phyloP scores from a whole-genome alignment of 2,329 filamentous ascomycete genomes.

The Trichoderma sp. region DNA sequence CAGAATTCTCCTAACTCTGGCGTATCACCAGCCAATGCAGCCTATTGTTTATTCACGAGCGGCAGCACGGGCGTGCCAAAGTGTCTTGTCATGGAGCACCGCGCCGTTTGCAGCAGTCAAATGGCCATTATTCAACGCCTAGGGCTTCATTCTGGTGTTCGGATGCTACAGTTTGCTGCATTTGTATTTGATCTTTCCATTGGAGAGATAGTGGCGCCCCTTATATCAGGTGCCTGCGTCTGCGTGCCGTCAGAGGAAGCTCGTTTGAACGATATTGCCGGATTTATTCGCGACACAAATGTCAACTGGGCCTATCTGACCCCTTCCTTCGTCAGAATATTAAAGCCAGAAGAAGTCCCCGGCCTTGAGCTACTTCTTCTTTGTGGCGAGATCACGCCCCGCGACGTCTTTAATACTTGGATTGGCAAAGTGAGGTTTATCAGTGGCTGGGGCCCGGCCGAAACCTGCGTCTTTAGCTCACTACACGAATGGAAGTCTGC shows the following conservation, averaged over 20 bases:
- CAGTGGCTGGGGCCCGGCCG: conserved; percentile 32
- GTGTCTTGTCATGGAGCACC: conserved; percentile 34
- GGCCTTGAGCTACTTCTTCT: conserved; percentile 26
- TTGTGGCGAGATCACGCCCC: conserved; percentile 27
- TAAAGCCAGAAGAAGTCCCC: conserved; percentile 20
- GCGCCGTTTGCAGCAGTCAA: conserved; percentile 22
- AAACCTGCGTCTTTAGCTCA: conserved; percentile 27
- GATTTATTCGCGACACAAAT: conserved; percentile 13
- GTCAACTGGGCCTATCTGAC: conserved; percentile 24
- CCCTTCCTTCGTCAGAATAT: neutral
- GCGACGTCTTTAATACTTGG: conserved; percentile 28
- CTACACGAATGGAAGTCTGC: conserved; percentile 24
- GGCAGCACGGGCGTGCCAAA: conserved; percentile 36
- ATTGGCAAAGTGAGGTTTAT: conserved; percentile 25
- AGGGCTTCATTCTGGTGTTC: neutral
- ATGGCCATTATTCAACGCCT: conserved; percentile 15
- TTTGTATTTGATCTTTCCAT: conserved; percentile 21
- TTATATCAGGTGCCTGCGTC: conserved; percentile 22
- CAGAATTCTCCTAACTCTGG: neutral
- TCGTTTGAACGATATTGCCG: conserved; percentile 14
- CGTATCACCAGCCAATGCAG: conserved; percentile 22
- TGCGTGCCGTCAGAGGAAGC: conserved; percentile 18
- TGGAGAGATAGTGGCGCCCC: conserved; percentile 19
- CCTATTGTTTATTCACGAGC: conserved; percentile 34
- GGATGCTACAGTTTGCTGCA: conserved; percentile 24